phyloP scores from a whole-genome alignment of 2,329 filamentous ascomycete genomes.

The Aaosphaeria pasadenensis region DNA sequence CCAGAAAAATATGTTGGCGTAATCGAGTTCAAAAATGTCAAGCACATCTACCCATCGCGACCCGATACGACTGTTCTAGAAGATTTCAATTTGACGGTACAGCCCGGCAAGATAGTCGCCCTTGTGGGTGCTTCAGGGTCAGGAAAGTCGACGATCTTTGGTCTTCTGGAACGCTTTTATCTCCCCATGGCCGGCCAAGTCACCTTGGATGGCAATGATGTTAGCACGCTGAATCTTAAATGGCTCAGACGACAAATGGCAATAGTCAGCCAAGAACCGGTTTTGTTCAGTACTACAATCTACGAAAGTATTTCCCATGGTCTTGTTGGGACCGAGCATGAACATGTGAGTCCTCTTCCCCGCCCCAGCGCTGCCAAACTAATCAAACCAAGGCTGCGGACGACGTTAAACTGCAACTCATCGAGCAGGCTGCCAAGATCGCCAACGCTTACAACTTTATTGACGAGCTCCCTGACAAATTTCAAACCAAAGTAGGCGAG shows the following conservation, averaged over 20 bases:
- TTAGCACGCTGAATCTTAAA: conserved; percentile 75
- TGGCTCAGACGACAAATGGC: conserved; percentile 93
- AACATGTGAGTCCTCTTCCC: conserved; percentile 49
- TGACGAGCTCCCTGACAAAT: conserved; percentile 74
- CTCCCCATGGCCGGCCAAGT: conserved; percentile 79
- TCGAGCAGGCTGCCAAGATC: conserved; percentile 80
- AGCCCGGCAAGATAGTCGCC: conserved; percentile 87
- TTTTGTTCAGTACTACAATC: conserved; percentile 86
- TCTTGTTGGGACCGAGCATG: conserved; percentile 77
- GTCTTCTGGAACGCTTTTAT: conserved; percentile 91
- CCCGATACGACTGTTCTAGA: conserved; percentile 89
- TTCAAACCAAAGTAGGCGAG: conserved; percentile 93
- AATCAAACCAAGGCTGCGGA: conserved; percentile 39
- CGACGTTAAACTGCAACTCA: conserved; percentile 66
- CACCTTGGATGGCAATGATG: conserved; percentile 77
- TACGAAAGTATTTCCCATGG: conserved; percentile 88
- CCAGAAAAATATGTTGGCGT: conserved; percentile 71
- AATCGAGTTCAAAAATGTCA: conserved; percentile 77
- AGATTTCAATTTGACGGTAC: conserved; percentile 73
- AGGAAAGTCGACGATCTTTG: conserved; percentile 92
- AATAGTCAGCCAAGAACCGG: conserved; percentile 89
- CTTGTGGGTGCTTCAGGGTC: conserved; percentile 92
- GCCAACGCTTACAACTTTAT: conserved; percentile 96
- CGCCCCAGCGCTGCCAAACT: neutral
- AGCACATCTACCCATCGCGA: conserved; percentile 91